A percentile compares a stretch with the other conserved stretches of the same genome.
phyloP scores from a whole-genome alignment of 1,284 basidiomycete species.

The Cryptococcus sp. region DNA sequence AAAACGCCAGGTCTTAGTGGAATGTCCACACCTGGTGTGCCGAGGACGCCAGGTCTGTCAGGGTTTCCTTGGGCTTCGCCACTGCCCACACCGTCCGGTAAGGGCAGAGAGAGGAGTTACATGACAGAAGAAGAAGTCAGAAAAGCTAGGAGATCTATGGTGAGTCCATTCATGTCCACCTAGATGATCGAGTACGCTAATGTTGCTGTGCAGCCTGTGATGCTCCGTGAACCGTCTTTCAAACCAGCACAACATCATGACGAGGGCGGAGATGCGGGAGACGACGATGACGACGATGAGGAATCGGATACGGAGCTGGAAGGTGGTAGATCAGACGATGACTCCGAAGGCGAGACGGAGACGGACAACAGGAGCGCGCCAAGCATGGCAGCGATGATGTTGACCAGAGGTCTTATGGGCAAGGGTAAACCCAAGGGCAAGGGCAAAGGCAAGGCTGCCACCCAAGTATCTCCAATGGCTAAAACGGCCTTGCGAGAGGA shows the following conservation, averaged over 20 bases:
- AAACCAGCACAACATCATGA: slow-evolving; percentile 23
- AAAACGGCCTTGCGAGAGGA: slow-evolving; percentile 31
- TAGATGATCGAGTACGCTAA: slow-evolving; percentile 2
- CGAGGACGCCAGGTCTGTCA: slow-evolving; percentile 16
- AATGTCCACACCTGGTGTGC: slow-evolving; percentile 20
- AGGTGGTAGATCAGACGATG: slow-evolving; percentile 15
- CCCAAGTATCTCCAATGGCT: slow-evolving; percentile 23
- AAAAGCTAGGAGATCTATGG: slow-evolving; percentile 49
- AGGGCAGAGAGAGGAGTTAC: slow-evolving; percentile 24
- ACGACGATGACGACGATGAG: slow-evolving; percentile 38
- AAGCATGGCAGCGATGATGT: slow-evolving; percentile 11
- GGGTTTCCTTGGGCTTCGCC: slow-evolving; percentile 34
- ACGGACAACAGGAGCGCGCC: slow-evolving; percentile 22
- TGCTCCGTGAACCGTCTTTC: slow-evolving; percentile 45
- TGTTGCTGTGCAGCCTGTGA: slow-evolving; percentile 39
- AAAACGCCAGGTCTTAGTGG: slow-evolving; percentile 32
- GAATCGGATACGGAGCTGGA: slow-evolving; percentile 32
- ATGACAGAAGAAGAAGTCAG: slow-evolving; percentile 45
- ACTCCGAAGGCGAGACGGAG: slow-evolving; percentile 28
- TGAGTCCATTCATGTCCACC: slow-evolving; percentile 23
- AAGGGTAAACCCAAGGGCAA: slow-evolving; percentile 25
- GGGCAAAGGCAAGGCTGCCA: slow-evolving; percentile 9
- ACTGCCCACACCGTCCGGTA: slow-evolving; percentile 15
- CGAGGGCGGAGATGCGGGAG: slow-evolving; percentile 33
- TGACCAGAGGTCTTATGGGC: slow-evolving; percentile 18